Evolutionary conservation across 345 rosid genomes (phyloP).

Genomic region (Isatis tinctoria): DNA sequence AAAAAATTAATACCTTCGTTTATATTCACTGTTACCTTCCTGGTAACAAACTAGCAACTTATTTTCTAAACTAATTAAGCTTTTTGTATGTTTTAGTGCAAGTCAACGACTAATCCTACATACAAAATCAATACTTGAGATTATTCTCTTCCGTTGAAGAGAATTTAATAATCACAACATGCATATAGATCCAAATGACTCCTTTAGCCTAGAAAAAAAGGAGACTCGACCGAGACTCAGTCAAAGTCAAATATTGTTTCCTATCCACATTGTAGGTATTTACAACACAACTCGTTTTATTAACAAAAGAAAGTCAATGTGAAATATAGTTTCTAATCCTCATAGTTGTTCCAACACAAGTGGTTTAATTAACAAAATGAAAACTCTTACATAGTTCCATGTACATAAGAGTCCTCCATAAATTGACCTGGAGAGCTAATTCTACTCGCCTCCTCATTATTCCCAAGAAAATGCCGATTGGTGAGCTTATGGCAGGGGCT

Average conservation of each 20-base stretch:
- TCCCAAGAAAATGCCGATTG: background rate
- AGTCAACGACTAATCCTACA: background rate
- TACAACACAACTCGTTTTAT: background rate
- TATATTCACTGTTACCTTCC: too few species aligned
- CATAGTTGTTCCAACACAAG: background rate
- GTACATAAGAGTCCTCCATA: too few species aligned
- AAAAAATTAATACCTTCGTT: too few species aligned
- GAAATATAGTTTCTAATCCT: background rate
- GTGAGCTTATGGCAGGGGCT: background rate
- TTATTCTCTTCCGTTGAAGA: background rate
- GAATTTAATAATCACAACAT: background rate
- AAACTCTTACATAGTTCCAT: background rate
- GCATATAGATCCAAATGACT: background rate
- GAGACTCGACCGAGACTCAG: background rate
- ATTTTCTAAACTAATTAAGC: background rate
- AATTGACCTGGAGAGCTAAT: too few species aligned
- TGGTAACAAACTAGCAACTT: background rate
- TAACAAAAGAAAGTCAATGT: background rate
- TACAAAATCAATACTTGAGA: background rate
- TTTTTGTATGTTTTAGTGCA: background rate
- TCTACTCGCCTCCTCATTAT: background rate
- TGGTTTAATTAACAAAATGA: background rate
- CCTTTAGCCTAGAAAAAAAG: background rate
- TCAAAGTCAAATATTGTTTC: too few species aligned
- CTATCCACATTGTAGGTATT: too few species aligned